Base-by-base conservation (phyloP, 208 protist genomes). In the Leishmania aethiopica region DNA sequence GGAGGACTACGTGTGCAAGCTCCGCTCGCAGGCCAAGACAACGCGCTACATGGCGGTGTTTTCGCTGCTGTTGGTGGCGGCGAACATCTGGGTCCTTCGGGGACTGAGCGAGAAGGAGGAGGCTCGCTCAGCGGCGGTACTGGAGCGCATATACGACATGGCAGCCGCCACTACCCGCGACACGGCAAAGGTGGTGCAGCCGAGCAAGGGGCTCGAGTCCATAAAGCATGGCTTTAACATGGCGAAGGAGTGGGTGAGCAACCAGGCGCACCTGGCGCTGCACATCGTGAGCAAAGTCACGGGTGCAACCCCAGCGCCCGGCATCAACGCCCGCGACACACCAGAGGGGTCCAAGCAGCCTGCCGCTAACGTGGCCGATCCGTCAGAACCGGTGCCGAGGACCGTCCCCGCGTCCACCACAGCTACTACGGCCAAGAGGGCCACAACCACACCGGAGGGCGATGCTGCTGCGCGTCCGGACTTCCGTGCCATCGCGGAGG, bases 101-200 rank as follows among this genome's bases (percentile, higher is more conserved):
- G 79, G 78, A 37, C 60, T 84, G 7, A 74, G 73, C 25, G 53
- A 59, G 42, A 78, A 83, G 67, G 76, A 87, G 79, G 78, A 86
- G 75, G 71, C 8, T 51, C 82, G 87, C 55, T 89, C 87, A 22
- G 87, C 86, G 4, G 79, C 73, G 25, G 79, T 88, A 66, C 71
- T 94, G 64, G 77, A 86, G 71, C 76, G 89, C 73, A 74, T 96
- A 37, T 91, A 92, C 79, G 69, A 81, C 57, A 75, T 93, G 40
- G 83, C 84, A 8, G 66, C 64, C 22, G 74, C 45, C 8, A 82
- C 40, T 60, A 66, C 37, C 4, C 40, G 55, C 28, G 40, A 57
- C 4, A 55, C 55, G 13, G 28, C 69, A 35, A 57, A 40, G 37
- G 15, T 35, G 69, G 32, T 35, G 47, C 53, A 35, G 11, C 42